Evolutionary conservation across 148 eudicot genomes (phyloP), one percentile per base, ranked within the genome.

Genomic region (Cornus florida): DNA sequence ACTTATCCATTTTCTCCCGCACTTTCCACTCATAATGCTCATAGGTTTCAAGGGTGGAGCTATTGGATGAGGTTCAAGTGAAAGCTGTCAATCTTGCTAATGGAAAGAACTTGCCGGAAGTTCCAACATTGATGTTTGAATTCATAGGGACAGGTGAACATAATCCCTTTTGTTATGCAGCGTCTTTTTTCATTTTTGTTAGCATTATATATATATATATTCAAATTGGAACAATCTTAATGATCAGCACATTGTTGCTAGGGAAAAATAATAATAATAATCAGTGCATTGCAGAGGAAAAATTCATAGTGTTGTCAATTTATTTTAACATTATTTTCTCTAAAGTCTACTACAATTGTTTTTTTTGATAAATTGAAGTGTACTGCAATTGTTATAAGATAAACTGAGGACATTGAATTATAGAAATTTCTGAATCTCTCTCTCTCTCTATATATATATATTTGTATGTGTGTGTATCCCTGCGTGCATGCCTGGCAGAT

Each of bases 1-100:
- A 53, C 43, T 11, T 8, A 19, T 10, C 16, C 43, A 62, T 75
- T 35, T 59, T 64, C 17, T 70, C 78, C 22, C 75, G 10, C 38
- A 72, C 48, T 74, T 71, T 59, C 23, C 70, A 16, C 57, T 72
- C 74, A 67, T 75, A 59, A 71, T 70, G 64, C 72, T 59, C 16
- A 23, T 60, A 95, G 98, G 99, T 93, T 32, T 95, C 99, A 46
- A 88, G 99, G 84, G 90, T 93, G 77, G 99, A 95, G 79, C 90
- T 95, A 57, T 73, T 96, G 81, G 99, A 96, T 76, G 99, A 96
- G 86, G 99, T 96, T 86, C 99, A 93, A 91, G 85, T 96, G 70
- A 92, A 80, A 81, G 99, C 99, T 67, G 73, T 93, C 77, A 96
- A 96, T 89, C 56, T 89, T 83, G 99, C 99, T 46, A 93, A 96